Evolutionary conservation across 2,329 filamentous ascomycete genomes (phyloP).

Genomic region (Aphanoascus verrucosus): DNA sequence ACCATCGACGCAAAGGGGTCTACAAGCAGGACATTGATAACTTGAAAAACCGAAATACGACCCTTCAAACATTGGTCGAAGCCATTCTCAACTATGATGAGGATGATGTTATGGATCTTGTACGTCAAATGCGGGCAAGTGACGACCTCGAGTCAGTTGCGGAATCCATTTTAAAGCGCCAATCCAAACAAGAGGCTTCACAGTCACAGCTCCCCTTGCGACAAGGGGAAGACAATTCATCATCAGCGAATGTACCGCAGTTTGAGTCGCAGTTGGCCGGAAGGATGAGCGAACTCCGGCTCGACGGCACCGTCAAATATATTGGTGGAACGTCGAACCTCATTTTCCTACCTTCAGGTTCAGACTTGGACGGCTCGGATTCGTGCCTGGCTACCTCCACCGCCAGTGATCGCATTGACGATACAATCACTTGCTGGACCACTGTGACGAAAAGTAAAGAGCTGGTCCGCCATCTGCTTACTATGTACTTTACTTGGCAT

Average conservation of each 20-base stretch:
- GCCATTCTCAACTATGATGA: conserved; percentile 86
- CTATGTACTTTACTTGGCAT: conserved; percentile 98
- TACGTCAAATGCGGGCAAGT: conserved; percentile 79
- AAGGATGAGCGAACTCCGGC: conserved; percentile 81
- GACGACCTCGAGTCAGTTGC: conserved; percentile 60
- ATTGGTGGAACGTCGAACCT: conserved; percentile 91
- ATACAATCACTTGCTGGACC: conserved; percentile 78
- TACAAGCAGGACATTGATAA: conserved; percentile 90
- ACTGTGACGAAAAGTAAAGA: conserved; percentile 68
- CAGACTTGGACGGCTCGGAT: conserved; percentile 31
- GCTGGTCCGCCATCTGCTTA: conserved; percentile 75
- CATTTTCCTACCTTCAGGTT: conserved; percentile 58
- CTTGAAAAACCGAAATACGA: conserved; percentile 75
- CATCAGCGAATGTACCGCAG: conserved; percentile 30
- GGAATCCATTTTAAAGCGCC: conserved; percentile 46
- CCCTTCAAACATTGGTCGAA: conserved; percentile 82
- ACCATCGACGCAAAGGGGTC: conserved; percentile 90
- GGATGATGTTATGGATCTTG: conserved; percentile 68
- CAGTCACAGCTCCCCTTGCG: conserved; percentile 25
- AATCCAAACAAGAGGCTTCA: conserved; percentile 38
- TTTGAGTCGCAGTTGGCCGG: conserved; percentile 74
- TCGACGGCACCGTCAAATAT: conserved; percentile 81
- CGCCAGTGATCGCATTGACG: conserved; percentile 32
- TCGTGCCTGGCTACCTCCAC: conserved; percentile 19
- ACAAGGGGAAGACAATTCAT: conserved; percentile 30